Evolutionary conservation across 306 rosid genomes (phyloP), one percentile per base, ranked within the genome.

Genomic region (Fagus sylvatica): DNA sequence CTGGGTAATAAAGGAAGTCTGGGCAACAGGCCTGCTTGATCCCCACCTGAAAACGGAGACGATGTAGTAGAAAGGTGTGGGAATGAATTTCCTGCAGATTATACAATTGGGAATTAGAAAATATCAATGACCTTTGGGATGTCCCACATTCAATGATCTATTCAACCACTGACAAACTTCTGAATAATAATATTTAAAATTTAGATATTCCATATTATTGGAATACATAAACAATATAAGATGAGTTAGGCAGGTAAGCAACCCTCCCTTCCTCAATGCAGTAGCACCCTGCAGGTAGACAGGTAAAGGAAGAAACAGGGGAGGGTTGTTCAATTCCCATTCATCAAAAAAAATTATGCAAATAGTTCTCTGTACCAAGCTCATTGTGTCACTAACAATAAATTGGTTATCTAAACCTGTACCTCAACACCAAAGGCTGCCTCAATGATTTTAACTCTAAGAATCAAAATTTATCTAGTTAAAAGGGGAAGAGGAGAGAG

Each of bases 31-130:
- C 51, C 42, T 3, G 77, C 84, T 77, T 75, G 81, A 49, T 75
- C 75, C 42, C 78, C 91, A 7, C 64, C 10, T 54, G 80, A 74
- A 8, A 79, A 55, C 36, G 81, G 72, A 2, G 90, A 80, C 15
- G 93, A 60, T 70, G 73, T 77, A 43, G 86, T 73, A 16, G 84
- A 77, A 28, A 81, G 61, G 28, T 66, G 75, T 4, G 77, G 80
- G 65, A 71, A 71, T 36, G 86, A 78, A 70, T 72, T 82, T 70
- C 88, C 93, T 90, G 84, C 34, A 78, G 64, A 83, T 74, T 40
- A 62, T 11, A 64, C 64, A 51, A 51, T 69, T 5, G 39, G 5
- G 40, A 40, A 72, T 55, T 19, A 36, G 72, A 74, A 62, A 17
- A 32, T 51, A 39, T 34, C 19, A 10, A 68, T 30, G 11, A 71